These are phyloP conservation scores for Aurantiochytrium sp. DNA, from an alignment of 108 stramenopile genomes.

Conservation along the genomic window DNA sequence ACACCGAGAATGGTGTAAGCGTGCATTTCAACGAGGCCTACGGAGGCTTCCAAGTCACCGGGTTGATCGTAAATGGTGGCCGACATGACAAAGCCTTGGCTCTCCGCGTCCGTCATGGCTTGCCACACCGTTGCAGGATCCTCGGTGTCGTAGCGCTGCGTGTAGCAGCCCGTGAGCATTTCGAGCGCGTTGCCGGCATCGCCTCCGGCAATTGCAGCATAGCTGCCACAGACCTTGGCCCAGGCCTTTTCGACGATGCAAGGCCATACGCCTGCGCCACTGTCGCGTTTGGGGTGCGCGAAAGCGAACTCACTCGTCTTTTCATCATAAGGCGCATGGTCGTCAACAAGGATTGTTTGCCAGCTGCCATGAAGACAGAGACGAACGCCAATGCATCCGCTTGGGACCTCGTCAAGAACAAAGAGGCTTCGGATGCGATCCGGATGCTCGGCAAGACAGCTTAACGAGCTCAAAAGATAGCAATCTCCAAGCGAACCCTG, in stretches of 20 bases:
- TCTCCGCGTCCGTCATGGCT: not conserved
- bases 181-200: slow-evolving; percentile 4
- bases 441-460: slow-evolving; percentile 15
- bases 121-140: not conserved
- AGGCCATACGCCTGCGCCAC: slow-evolving; percentile 3
- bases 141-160: not conserved
- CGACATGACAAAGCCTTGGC: not conserved
- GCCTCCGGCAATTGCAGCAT: not conserved
- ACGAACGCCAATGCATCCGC: not conserved
- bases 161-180: slow-evolving; percentile 8
- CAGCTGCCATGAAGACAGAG: slow-evolving; percentile 6
- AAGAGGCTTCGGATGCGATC: not conserved
- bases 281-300: not conserved
- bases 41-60: not conserved
- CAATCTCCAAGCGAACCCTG: slow-evolving; percentile 28
- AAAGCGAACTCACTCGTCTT: too few species aligned
- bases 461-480: slow-evolving; percentile 10
- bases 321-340: not conserved
- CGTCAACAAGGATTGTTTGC: slow-evolving; percentile 14
- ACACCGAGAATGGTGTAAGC: slow-evolving; percentile 15
- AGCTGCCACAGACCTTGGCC: slow-evolving; percentile 13
- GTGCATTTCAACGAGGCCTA: slow-evolving; percentile 6
- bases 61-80: not conserved
- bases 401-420: not conserved
- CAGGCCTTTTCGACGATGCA: slow-evolving; percentile 17